Evolutionary conservation across 768 basidiomycete genomes (phyloP).

Genomic region (Lanmaoa pseudosensibilis): DNA sequence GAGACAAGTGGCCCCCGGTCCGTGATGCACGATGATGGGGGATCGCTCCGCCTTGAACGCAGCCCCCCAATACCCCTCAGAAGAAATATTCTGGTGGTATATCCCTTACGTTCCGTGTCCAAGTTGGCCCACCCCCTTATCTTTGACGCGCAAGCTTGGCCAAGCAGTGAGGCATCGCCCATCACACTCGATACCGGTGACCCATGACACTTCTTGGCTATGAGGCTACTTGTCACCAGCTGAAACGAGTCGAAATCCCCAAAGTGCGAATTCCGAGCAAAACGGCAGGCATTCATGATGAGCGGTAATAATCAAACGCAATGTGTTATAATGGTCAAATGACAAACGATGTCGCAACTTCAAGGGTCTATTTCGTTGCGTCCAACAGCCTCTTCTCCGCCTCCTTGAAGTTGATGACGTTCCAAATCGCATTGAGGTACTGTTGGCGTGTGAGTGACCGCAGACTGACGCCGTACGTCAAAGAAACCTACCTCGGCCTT

Average conservation of each 20-base stretch:
- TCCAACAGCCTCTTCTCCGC: slow-evolving; percentile 62
- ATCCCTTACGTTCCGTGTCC: too few relatives aligned
- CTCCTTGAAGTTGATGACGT: slow-evolving; percentile 93
- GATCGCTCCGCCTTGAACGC: neutral
- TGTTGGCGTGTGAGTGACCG: slow-evolving; percentile 30
- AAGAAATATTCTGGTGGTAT: neutral
- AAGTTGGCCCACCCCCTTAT: neutral
- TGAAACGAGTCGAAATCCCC: neutral
- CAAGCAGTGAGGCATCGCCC: neutral
- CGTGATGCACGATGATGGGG: neutral
- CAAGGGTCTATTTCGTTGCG: slow-evolving; percentile 31
- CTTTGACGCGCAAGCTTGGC: neutral
- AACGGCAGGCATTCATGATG: neutral
- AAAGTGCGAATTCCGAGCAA: neutral
- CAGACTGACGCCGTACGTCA: neutral
- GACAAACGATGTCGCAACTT: neutral
- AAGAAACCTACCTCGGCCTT: slow-evolving; percentile 79
- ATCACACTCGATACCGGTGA: neutral
- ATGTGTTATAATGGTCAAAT: slow-evolving; percentile 9
- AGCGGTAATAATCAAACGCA: neutral
- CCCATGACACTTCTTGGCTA: neutral
- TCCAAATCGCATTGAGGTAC: slow-evolving; percentile 96
- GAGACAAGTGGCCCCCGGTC: neutral
- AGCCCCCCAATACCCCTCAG: neutral
- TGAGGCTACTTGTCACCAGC: neutral